Evolutionary conservation across 75 land plant genomes (phyloP), one percentile per base, ranked within the genome.

Genomic region (Selaginella tamariscina): DNA sequence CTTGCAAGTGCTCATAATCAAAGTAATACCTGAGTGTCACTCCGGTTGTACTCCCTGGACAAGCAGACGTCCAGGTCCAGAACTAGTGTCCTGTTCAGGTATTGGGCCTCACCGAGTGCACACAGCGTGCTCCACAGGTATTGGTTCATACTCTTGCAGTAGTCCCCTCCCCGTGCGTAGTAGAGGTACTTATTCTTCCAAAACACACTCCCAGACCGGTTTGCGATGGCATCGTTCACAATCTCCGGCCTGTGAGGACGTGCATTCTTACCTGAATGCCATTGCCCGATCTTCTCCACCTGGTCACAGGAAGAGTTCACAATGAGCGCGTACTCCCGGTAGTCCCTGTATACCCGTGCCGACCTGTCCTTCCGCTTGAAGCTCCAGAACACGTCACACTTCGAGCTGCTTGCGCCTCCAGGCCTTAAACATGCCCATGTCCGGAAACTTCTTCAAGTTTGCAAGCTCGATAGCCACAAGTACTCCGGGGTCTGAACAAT

Each of bases 401-500:
- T 59, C 26, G 27, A 21, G 23, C 8, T n/a, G 8, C 21, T 59
- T 21, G 26, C 8, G 27, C 62, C 26, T 59, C 24, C 8, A 59
- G 23, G 5, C 2, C 23, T 59, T 5, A 9, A 23, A 59, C 62
- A 59, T n/a, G 5, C 62, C 62, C 49, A 93, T 81, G 5, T 68
- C 72, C 56, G 76, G 81, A 68, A 89, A 93, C 9, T 63, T 27
- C 57, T 29, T 73, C 60, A 76, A 32, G 70, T 89, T 89, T 56
- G 81, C 84, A 69, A 49, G 67, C 77, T 76, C 68, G 18, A 93
- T 74, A 0, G 86, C 78, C 15, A 72, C 32, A 30, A 86, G 71
- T 32, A 83, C 79, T 23, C 71, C 70, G 1, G 88, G 88, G 44
- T 93, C 96, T 13, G 95, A 81, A 67, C 98, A 93, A 65, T 84